A percentile compares a stretch with the other conserved stretches of the same genome.
phyloP scores from a whole-genome alignment of 108 stramenopile species.

The Skeletonema marinoi region DNA sequence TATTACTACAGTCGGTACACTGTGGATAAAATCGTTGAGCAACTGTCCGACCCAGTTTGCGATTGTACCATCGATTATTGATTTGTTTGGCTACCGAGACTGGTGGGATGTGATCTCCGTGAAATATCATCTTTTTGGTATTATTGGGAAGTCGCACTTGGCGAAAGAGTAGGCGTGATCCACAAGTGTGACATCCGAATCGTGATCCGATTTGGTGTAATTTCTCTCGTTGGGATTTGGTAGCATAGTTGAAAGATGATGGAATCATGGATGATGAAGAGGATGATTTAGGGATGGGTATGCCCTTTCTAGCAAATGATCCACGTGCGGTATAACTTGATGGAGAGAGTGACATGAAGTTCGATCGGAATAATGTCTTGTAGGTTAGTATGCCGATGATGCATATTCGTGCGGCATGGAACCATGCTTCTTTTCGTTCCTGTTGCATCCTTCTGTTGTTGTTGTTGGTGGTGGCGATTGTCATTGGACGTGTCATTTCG shows the following conservation, averaged over 20 bases:
- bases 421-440: constrained; percentile 42
- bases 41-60: constrained; percentile 44
- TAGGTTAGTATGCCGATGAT: constrained; percentile 71
- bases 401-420: constrained; percentile 52
- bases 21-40: constrained; percentile 86
- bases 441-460: constrained; percentile 11
- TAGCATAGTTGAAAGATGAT: constrained; percentile 64
- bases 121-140: constrained; percentile 32
- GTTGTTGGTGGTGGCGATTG: background rate
- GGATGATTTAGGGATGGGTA: constrained; percentile 50
- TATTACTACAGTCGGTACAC: constrained; percentile 71
- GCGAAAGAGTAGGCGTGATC: constrained; percentile 57
- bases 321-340: constrained; percentile 78
- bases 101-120: constrained; percentile 92
- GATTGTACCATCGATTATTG: constrained; percentile 62
- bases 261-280: background rate
- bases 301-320: constrained; percentile 69
- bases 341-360: constrained; percentile 81
- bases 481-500: constrained; percentile 37
- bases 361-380: constrained; percentile 68
- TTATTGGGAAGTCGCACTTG: no score
- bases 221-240: constrained; percentile 50
- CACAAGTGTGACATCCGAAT: constrained; percentile 89
- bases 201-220: constrained; percentile 65
- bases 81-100: constrained; percentile 69